Evolutionary conservation across 768 basidiomycete genomes (phyloP).

Genomic region (Naganishia vaughanmartiniae): DNA sequence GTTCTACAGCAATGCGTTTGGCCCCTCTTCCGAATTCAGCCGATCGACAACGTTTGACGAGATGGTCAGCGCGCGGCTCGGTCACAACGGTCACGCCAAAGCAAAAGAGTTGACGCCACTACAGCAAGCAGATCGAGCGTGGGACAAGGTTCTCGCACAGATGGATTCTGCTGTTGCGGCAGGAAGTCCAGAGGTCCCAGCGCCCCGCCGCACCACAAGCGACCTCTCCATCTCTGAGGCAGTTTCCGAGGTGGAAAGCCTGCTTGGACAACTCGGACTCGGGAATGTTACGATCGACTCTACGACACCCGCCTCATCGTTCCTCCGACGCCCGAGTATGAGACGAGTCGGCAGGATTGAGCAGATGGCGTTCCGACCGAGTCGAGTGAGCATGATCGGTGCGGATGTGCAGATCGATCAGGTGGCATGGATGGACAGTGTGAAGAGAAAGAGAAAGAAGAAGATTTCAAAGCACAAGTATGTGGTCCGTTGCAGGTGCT

Average conservation of each 20-base stretch:
- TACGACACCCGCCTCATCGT: slow-evolving; percentile 1
- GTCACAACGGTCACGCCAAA: neutral
- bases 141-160: slow-evolving; percentile 16
- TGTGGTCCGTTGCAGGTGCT: slow-evolving; percentile 49
- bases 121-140: slow-evolving; percentile 10
- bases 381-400: slow-evolving; percentile 4
- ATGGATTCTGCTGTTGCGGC: slow-evolving; percentile 1
- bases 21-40: slow-evolving; percentile 2
- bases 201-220: neutral
- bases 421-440: slow-evolving; percentile 46
- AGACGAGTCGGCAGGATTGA: slow-evolving; percentile 4
- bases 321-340: slow-evolving; percentile 15
- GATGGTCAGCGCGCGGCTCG: slow-evolving; percentile 9
- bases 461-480: slow-evolving; percentile 99
- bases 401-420: slow-evolving; percentile 19
- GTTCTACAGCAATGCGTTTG: slow-evolving; percentile 14
- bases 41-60: slow-evolving; percentile 13
- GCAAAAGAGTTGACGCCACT: neutral
- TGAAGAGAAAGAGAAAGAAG: slow-evolving; percentile 57
- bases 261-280: neutral
- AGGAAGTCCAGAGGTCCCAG: neutral
- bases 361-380: slow-evolving; percentile 16
- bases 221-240: neutral
- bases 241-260: slow-evolving; percentile 13
- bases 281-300: neutral